Base-by-base conservation (phyloP, 202 grass and related monocot genomes). In the Zizania palustris region DNA sequence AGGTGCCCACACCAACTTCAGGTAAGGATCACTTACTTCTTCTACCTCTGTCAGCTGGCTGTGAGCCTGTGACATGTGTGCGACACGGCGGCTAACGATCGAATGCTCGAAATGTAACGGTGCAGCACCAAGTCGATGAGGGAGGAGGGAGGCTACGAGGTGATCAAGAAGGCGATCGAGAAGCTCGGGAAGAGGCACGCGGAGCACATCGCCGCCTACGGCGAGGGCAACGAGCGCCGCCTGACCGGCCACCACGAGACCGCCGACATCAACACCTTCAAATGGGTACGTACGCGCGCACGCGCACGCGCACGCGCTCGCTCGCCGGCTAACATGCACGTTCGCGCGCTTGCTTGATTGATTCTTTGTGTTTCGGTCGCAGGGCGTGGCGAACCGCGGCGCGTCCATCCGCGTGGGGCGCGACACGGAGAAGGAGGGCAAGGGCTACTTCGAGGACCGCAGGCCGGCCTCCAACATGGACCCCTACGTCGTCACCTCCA, bases 401-500 rank as follows among this genome's bases (percentile, higher is more conserved):
- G 90, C 93, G 57, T 97, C 93, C 51, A 81, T 97, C 77, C 80
- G 90, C 9, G 88, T 97, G 8, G 90, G 93, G 1, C 93, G 90
- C 16, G 93, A 97, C 77, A 97, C 93, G 1, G 85, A 97, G 85
- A 87, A 87, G 81, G 85, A 88, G 0, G 88, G 85, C 69, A 97
- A 93, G 89, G 90, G 93, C 28, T 97, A 97, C 79, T 91, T 97
- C 63, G 93, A 97, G 66, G 90, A 93, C 77, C 81, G 93, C 74
- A 97, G 90, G 88, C 93, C 90, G 15, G 90, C 93, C 3, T 93
- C 90, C 51, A 97, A 97, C 85, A 97, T 97, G 93, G 93, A 97
- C 80, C 93, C 93, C 22, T 97, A 97, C 65, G 85, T 93, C 65
- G 93, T 97, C 70, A 88, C 90, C 84, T 73, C 80, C 77, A 93